phyloP scores from a whole-genome alignment of 371 early-diverging fungal genomes.

The Chytridium lagenaria region DNA sequence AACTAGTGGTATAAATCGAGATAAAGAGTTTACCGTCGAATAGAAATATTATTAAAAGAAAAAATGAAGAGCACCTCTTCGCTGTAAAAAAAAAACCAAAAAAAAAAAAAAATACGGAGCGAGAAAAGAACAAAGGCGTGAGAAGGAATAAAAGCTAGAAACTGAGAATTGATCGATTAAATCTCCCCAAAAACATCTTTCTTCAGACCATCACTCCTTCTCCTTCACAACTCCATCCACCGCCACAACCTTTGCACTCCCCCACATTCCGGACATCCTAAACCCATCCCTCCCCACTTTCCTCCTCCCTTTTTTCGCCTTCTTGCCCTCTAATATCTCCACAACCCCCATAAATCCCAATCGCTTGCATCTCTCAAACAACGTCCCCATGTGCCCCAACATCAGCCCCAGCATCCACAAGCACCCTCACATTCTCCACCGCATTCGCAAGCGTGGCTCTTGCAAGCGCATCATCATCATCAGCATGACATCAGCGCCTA shows the following conservation, averaged over 20 bases:
- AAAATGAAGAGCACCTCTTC: no score
- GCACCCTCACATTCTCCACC: background rate
- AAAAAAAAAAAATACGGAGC: no score
- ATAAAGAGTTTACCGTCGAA: no score
- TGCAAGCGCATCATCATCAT: conserved; percentile 13
- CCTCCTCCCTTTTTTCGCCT: background rate
- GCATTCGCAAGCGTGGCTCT: background rate
- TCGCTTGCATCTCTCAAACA: conserved; percentile 14
- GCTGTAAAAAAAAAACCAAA: no score
- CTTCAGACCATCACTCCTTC: no score
- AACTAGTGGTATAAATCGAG: no score
- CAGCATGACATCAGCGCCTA: conserved; percentile 1
- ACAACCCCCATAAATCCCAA: conserved; percentile 9
- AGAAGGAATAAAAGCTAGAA: no score
- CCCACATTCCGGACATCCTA: conserved; percentile 8
- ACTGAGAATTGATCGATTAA: no score
- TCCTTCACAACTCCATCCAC: conserved; percentile 16
- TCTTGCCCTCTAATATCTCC: background rate
- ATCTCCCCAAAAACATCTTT: no score
- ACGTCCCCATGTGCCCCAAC: background rate
- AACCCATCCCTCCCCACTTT: background rate
- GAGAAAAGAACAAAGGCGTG: no score
- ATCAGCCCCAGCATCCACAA: background rate
- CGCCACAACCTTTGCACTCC: conserved; percentile 8
- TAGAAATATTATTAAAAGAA: no score